Percentiles rank a stretch among this genome's conserved stretches.
phyloP scores from a whole-genome alignment of 768 basidiomycete species.

The Fibroporia radiculosa region DNA sequence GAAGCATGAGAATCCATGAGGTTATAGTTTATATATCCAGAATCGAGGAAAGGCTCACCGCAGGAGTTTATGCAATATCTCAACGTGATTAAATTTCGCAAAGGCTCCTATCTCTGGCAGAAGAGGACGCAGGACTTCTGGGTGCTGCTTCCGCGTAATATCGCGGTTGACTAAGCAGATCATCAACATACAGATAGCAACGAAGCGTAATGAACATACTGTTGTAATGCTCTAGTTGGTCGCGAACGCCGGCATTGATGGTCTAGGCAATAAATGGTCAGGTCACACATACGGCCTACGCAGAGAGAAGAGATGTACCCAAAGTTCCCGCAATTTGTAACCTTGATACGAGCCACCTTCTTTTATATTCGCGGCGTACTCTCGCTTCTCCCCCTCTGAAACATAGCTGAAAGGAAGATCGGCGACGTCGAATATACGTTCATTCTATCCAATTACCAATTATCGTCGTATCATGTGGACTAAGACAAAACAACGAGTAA shows the following conservation, averaged over 20 bases:
- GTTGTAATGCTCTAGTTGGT: slow-evolving; percentile 57
- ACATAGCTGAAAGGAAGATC: slow-evolving; percentile 27
- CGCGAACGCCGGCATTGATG: slow-evolving; percentile 50
- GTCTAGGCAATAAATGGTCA: too few relatives aligned
- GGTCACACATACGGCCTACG: background rate
- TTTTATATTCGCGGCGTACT: slow-evolving; percentile 24
- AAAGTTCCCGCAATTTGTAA: slow-evolving; percentile 45
- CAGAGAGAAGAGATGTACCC: slow-evolving; percentile 28
- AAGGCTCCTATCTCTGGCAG: slow-evolving; percentile 46
- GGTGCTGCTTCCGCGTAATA: slow-evolving; percentile 40
- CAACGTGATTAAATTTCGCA: slow-evolving; percentile 38
- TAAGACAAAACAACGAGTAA: background rate
- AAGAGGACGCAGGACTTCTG: slow-evolving; percentile 40
- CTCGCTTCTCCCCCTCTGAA: slow-evolving; percentile 23
- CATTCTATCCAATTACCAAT: slow-evolving; percentile 14
- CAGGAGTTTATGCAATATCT: slow-evolving; percentile 41
- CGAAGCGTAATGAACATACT: slow-evolving; percentile 27
- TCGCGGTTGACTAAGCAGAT: slow-evolving; percentile 39
- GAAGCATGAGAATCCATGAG: too few relatives aligned
- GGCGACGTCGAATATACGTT: slow-evolving; percentile 29
- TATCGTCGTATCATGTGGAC: too few relatives aligned
- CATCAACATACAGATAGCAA: background rate
- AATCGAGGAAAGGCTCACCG: too few relatives aligned
- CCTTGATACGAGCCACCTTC: slow-evolving; percentile 43
- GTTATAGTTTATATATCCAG: too few relatives aligned